phyloP scores from a whole-genome alignment of 192 early-diverging fungal genomes.

The Phlyctochytrium bullatum region DNA sequence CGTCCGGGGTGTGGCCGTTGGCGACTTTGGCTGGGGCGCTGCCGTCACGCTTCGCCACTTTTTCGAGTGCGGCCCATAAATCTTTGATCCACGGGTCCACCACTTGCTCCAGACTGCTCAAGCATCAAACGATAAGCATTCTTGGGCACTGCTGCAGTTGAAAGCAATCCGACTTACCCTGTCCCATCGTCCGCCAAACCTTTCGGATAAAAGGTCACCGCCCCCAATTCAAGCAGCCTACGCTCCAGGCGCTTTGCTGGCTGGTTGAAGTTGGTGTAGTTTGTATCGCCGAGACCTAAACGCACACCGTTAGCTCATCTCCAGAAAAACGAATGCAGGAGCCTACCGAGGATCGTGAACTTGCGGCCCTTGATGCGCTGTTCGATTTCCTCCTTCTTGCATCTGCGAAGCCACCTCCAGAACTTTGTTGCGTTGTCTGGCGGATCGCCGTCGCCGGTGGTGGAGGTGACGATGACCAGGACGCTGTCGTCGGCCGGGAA shows the following conservation, averaged over 20 bases:
- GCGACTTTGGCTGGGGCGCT: slow-evolving; percentile 31
- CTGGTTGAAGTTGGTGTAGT: slow-evolving; percentile 92
- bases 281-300: slow-evolving; percentile 86
- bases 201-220: slow-evolving; percentile 67
- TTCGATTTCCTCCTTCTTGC: slow-evolving; percentile 37
- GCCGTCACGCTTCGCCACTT: slow-evolving; percentile 43
- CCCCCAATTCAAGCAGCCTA: slow-evolving; percentile 72
- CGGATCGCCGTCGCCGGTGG: slow-evolving; percentile 94
- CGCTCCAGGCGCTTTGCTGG: slow-evolving; percentile 78
- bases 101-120: slow-evolving; percentile 68
- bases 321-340: too few species aligned
- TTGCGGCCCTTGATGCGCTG: slow-evolving; percentile 61
- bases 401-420: slow-evolving; percentile 73
- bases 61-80: slow-evolving; percentile 70
- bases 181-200: slow-evolving; percentile 91
- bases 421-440: slow-evolving; percentile 93
- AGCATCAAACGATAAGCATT: neutral
- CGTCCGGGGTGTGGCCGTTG: too few species aligned
- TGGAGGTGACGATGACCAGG: slow-evolving; percentile 81
- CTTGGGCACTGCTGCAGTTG: neutral
- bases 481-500: too few species aligned
- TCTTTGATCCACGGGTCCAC: slow-evolving; percentile 92
- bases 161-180: slow-evolving; percentile 49
- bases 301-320: too few species aligned
- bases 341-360: slow-evolving; percentile 51